Percentiles rank a stretch among this genome's conserved stretches.
phyloP scores from a whole-genome alignment of 331 rosid genomes.

The Arachis monticola region DNA sequence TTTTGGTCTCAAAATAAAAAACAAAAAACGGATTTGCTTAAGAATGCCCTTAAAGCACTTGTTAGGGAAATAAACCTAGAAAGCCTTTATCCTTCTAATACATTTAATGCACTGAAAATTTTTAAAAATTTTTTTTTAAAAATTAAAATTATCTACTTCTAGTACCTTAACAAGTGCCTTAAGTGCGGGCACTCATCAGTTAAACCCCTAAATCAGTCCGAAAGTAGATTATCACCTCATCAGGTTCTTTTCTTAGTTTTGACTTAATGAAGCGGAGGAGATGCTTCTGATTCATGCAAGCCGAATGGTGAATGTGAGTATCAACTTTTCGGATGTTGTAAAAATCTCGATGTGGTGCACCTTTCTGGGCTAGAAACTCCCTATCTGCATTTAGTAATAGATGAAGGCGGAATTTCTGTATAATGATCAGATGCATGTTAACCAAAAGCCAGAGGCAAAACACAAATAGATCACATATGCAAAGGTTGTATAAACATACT shows the following conservation, averaged over 20 bases:
- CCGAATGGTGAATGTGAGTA: conserved; percentile 92
- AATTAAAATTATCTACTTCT: too few relatives aligned
- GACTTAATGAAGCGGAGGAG: conserved; percentile 81
- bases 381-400: conserved; percentile 65
- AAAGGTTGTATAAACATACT: conserved; percentile 51
- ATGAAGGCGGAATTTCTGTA: conserved; percentile 90
- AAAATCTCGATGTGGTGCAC: conserved; percentile 89
- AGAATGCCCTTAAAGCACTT: too few relatives aligned
- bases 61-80: too few relatives aligned
- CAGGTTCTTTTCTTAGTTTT: conserved; percentile 77
- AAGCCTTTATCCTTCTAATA: too few relatives aligned
- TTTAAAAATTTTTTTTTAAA: too few relatives aligned
- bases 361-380: conserved; percentile 73
- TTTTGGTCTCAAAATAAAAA: conserved; percentile 15
- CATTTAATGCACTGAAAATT: too few relatives aligned
- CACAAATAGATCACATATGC: conserved; percentile 33
- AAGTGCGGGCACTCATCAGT: too few relatives aligned
- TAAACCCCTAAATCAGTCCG: neutral
- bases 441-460: conserved; percentile 32
- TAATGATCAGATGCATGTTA: conserved; percentile 47
- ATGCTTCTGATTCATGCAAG: conserved; percentile 96
- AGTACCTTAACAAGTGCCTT: too few relatives aligned
- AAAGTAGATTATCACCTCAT: conserved; percentile 59
- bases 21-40: neutral
- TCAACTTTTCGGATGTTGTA: conserved; percentile 85